phyloP scores from a whole-genome alignment of 1,284 basidiomycete genomes.

The Thecaphora thlaspeos region DNA sequence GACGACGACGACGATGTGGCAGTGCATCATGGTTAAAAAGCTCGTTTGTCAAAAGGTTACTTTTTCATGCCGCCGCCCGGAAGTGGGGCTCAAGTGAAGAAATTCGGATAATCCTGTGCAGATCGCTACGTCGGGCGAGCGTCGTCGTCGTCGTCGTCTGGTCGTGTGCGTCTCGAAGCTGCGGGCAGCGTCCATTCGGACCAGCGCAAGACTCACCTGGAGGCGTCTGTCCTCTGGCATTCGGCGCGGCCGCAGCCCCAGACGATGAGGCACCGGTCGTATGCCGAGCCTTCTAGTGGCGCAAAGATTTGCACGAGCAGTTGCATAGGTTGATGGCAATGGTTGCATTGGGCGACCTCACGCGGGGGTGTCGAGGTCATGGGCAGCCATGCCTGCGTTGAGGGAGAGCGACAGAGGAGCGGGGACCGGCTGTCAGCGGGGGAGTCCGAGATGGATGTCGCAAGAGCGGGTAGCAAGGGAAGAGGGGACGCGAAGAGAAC shows the following conservation, averaged over 20 bases:
- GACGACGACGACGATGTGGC: neutral
- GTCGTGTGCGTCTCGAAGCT: neutral
- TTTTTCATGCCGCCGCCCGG: slow-evolving; percentile 43
- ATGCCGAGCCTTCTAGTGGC: slow-evolving; percentile 50
- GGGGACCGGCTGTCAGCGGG: no score
- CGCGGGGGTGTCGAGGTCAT: slow-evolving; percentile 28
- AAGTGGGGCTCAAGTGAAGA: slow-evolving; percentile 56
- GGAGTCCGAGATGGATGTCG: neutral
- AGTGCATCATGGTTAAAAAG: slow-evolving; percentile 56
- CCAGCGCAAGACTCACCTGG: slow-evolving; percentile 37
- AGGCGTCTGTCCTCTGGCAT: slow-evolving; percentile 45
- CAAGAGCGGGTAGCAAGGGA: neutral
- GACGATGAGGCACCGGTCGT: slow-evolving; percentile 52
- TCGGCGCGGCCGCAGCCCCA: slow-evolving; percentile 50
- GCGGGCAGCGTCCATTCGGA: neutral
- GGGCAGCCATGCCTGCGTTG: slow-evolving; percentile 42
- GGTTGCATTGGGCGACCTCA: slow-evolving; percentile 26
- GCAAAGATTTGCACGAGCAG: slow-evolving; percentile 57
- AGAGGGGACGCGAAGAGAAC: neutral
- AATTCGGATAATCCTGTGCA: slow-evolving; percentile 56
- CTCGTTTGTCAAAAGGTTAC: slow-evolving; percentile 56
- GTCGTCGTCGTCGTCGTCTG: neutral
- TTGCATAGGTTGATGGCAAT: slow-evolving; percentile 52
- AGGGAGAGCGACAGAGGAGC: no score
- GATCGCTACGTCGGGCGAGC: neutral